Evolutionary conservation across 352 stramenopile genomes (phyloP).

Genomic region (Aphanomyces cochlioides): DNA sequence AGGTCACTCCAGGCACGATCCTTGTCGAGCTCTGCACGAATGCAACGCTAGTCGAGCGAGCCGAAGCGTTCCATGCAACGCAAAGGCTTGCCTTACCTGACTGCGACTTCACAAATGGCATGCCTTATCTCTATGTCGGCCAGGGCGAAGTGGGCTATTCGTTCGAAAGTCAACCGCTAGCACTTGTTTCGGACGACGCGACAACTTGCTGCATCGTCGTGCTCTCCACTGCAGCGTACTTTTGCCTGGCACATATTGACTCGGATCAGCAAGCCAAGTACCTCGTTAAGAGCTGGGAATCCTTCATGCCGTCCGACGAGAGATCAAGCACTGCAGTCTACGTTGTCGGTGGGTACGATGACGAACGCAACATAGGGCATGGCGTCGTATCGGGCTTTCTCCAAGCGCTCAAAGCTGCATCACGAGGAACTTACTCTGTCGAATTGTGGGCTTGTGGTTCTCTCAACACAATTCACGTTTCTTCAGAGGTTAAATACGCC

Average conservation of each 20-base stretch:
- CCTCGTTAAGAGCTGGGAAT: conserved; percentile 7
- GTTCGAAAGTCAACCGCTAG: neutral
- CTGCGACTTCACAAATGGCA: neutral
- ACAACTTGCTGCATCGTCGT: conserved; percentile 20
- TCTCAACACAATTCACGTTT: neutral
- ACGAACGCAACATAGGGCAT: neutral
- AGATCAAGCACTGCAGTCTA: neutral
- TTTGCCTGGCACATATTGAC: conserved; percentile 24
- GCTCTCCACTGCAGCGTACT: neutral
- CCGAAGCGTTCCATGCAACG: neutral
- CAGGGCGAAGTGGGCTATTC: conserved; percentile 23
- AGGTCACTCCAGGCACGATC: neutral
- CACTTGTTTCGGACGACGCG: conserved; percentile 15
- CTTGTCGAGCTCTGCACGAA: neutral
- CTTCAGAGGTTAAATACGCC: neutral
- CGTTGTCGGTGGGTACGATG: conserved; percentile 11
- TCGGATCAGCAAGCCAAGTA: conserved; percentile 7
- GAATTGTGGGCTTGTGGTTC: neutral
- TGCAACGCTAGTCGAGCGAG: neutral
- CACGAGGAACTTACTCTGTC: neutral
- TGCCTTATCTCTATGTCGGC: conserved; percentile 12
- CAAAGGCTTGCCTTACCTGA: neutral
- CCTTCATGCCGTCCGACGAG: neutral
- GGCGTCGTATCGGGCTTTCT: neutral
- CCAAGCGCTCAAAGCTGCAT: neutral